Percentiles rank a stretch among this genome's conserved stretches.
These are phyloP conservation scores for Diutina pseudorugosa DNA, from an alignment of 1,139 yeast genomes.

Conservation along the genomic window DNA sequence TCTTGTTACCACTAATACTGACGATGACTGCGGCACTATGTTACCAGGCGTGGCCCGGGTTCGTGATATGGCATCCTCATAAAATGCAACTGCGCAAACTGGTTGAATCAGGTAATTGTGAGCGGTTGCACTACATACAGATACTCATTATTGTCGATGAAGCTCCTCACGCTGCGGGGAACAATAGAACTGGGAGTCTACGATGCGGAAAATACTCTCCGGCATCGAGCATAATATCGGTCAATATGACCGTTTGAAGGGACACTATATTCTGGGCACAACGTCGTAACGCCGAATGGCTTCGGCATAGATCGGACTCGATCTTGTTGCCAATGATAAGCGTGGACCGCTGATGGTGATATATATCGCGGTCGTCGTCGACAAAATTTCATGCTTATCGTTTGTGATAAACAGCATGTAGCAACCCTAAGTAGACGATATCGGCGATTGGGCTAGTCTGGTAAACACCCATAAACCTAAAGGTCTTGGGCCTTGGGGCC, in stretches of 20 bases:
- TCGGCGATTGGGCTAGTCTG: background rate
- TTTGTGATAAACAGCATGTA: background rate
- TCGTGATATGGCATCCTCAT: background rate
- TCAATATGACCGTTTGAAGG: background rate
- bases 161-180: background rate
- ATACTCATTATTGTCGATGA: background rate
- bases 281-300: background rate
- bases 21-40: background rate
- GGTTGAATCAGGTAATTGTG: background rate
- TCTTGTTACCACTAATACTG: background rate
- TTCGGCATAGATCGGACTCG: too few relatives aligned
- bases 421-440: background rate
- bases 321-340: background rate
- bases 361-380: background rate
- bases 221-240: background rate
- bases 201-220: background rate
- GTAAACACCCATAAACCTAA: background rate
- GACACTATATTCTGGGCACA: background rate
- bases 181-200: background rate
- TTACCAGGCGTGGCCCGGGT: background rate
- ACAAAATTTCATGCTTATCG: background rate
- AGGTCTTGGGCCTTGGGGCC: background rate
- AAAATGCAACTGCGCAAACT: background rate
- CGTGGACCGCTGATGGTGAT: too few relatives aligned
- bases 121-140: background rate